phyloP scores from a whole-genome alignment of 352 stramenopile species.

The Phytophthora pini region DNA sequence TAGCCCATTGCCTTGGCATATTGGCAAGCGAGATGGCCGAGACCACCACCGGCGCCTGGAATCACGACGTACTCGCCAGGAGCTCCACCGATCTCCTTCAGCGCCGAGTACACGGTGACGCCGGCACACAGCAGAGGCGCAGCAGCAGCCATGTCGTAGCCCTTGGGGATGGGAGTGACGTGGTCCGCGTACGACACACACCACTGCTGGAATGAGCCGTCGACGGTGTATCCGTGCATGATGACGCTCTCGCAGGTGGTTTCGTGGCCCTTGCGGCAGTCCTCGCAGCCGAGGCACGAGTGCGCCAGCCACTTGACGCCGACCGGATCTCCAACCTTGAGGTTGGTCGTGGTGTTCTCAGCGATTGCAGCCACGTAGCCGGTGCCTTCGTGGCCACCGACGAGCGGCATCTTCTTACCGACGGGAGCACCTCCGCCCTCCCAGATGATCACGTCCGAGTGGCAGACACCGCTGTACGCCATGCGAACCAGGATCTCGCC shows the following conservation, averaged over 20 bases:
- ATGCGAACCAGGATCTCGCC: conserved; percentile 56
- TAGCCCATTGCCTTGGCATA: conserved; percentile 69
- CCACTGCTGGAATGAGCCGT: conserved; percentile 67
- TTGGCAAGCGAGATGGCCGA: conserved; percentile 83
- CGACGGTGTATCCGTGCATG: conserved; percentile 46
- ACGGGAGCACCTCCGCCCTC: conserved; percentile 38
- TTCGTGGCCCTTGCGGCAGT: conserved; percentile 62
- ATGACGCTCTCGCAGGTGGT: conserved; percentile 45
- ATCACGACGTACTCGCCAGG: conserved; percentile 61
- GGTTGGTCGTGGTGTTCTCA: conserved; percentile 41
- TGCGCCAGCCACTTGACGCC: conserved; percentile 56
- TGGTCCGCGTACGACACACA: conserved; percentile 75
- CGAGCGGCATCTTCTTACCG: conserved; percentile 43
- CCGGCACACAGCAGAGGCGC: conserved; percentile 86
- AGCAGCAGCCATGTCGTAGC: conserved; percentile 47
- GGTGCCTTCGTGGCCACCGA: conserved; percentile 62
- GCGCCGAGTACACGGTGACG: conserved; percentile 83
- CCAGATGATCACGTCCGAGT: conserved; percentile 54
- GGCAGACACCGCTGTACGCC: conserved; percentile 58
- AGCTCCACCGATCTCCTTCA: conserved; percentile 61
- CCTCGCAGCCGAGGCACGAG: conserved; percentile 54
- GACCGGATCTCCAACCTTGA: conserved; percentile 54
- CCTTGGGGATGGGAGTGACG: conserved; percentile 78
- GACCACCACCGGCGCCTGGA: conserved; percentile 62
- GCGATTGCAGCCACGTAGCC: conserved; percentile 56